Percentiles rank a stretch among this genome's conserved stretches.
Conservation (phyloP, 306 rosid genomes). For the Acacia confusa region DNA sequence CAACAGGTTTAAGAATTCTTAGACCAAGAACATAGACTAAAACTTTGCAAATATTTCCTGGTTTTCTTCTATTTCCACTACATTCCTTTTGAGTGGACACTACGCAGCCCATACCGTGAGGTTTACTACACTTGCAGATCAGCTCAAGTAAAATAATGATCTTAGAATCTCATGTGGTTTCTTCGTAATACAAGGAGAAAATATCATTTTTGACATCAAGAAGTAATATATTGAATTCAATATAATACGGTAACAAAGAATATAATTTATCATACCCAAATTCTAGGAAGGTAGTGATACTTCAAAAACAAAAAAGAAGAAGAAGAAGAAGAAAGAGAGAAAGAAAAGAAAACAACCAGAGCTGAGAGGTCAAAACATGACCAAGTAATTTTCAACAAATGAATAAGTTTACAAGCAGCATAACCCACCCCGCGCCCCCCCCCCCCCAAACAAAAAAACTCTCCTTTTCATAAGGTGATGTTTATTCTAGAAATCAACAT, state of each 20-base stretch:
- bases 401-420: constrained; percentile 72
- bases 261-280: constrained; percentile 25
- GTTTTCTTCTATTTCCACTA: constrained; percentile 80
- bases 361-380: constrained; percentile 36
- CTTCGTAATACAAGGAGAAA: neutral
- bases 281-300: constrained; percentile 36
- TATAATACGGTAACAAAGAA: constrained; percentile 18
- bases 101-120: constrained; percentile 76
- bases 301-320: constrained; percentile 9
- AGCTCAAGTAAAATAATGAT: constrained; percentile 37
- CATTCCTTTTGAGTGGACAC: constrained; percentile 69
- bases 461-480: constrained; percentile 33
- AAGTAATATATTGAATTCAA: constrained; percentile 1
- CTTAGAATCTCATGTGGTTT: constrained; percentile 19
- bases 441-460: constrained; percentile 24
- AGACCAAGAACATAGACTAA: constrained; percentile 94
- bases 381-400: constrained; percentile 66
- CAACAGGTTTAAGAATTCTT: constrained; percentile 89
- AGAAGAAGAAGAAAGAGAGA: neutral
- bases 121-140: constrained; percentile 42
- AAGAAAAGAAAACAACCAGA: constrained; percentile 21
- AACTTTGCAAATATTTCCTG: constrained; percentile 92
- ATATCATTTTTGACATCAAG: constrained; percentile 36
- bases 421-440: no score
- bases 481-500: constrained; percentile 12